These are phyloP conservation scores for Moricandia moricandioides DNA, from an alignment of 345 rosid genomes.

Conservation along the genomic window DNA sequence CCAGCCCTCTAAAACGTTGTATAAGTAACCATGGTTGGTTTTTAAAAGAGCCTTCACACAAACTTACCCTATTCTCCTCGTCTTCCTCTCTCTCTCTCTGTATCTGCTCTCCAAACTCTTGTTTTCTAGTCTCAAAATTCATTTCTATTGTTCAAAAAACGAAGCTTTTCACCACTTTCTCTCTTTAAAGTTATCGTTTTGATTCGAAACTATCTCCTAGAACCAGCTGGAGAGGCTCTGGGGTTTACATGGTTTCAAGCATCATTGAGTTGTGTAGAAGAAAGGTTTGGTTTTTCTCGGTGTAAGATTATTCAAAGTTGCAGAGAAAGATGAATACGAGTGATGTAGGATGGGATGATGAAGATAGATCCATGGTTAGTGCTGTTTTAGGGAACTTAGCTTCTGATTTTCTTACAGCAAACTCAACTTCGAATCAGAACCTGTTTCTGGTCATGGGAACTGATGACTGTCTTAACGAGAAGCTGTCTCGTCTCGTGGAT, in stretches of 20 bases:
- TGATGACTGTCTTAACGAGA: slow-evolving; percentile 73
- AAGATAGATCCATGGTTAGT: slow-evolving; percentile 60
- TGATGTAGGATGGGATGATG: slow-evolving; percentile 69
- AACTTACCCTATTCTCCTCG: slow-evolving; percentile 3
- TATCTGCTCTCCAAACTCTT: slow-evolving; percentile 22
- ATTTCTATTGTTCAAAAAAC: background rate
- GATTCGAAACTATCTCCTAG: slow-evolving; percentile 1
- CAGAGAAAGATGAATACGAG: slow-evolving; percentile 50
- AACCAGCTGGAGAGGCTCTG: slow-evolving; percentile 10
- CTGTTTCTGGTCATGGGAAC: slow-evolving; percentile 55
- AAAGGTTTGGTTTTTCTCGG: slow-evolving; percentile 7
- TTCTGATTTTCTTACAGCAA: slow-evolving; percentile 65
- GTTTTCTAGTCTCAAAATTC: background rate
- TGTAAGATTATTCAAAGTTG: background rate
- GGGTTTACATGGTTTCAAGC: slow-evolving; percentile 27
- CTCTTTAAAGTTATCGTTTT: background rate
- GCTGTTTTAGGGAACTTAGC: slow-evolving; percentile 82
- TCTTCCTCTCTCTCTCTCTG: slow-evolving; percentile 11
- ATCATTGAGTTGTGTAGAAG: slow-evolving; percentile 14
- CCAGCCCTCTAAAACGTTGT: slow-evolving; percentile 10
- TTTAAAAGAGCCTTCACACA: slow-evolving; percentile 14
- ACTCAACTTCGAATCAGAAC: slow-evolving; percentile 63
- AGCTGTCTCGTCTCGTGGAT: slow-evolving; percentile 92
- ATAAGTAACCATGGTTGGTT: slow-evolving; percentile 29
- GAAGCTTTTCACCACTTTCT: background rate